phyloP scores from a whole-genome alignment of 148 eudicot genomes.

The Chenopodium suecicum region DNA sequence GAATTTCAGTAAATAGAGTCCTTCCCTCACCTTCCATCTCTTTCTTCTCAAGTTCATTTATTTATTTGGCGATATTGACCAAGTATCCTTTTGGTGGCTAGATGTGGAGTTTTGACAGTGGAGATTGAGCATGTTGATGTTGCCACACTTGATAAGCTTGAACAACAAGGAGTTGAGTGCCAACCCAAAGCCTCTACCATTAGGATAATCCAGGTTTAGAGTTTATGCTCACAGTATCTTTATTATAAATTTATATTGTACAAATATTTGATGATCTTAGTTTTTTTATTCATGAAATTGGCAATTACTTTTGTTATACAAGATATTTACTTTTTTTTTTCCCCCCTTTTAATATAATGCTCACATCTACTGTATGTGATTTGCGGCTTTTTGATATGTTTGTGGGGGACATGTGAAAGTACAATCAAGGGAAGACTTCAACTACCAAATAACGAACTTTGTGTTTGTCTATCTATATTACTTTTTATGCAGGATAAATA shows the following conservation, averaged over 20 bases:
- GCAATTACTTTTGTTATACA: background rate
- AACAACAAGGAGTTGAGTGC: slow-evolving; percentile 81
- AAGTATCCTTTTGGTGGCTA: slow-evolving; percentile 23
- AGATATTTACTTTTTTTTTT: background rate
- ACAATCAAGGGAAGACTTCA: background rate
- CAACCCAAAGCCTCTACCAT: slow-evolving; percentile 96
- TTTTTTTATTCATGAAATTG: background rate
- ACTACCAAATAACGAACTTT: background rate
- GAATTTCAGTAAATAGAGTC: background rate
- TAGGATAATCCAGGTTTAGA: slow-evolving; percentile 62
- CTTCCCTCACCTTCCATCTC: background rate
- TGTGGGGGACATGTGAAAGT: background rate
- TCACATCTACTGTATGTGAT: too few relatives aligned
- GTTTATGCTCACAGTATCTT: background rate
- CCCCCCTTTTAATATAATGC: background rate
- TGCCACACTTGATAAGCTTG: slow-evolving; percentile 79
- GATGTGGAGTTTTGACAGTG: slow-evolving; percentile 77
- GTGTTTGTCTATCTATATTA: background rate
- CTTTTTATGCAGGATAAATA: slow-evolving; percentile 70
- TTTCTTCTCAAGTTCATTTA: background rate
- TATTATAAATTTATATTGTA: background rate
- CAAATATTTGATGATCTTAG: background rate
- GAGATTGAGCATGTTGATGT: slow-evolving; percentile 98
- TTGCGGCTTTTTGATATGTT: too few relatives aligned
- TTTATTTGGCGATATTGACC: background rate